Evolutionary conservation across 768 basidiomycete species (phyloP).

Genomic region (Kwoniella europaea): DNA sequence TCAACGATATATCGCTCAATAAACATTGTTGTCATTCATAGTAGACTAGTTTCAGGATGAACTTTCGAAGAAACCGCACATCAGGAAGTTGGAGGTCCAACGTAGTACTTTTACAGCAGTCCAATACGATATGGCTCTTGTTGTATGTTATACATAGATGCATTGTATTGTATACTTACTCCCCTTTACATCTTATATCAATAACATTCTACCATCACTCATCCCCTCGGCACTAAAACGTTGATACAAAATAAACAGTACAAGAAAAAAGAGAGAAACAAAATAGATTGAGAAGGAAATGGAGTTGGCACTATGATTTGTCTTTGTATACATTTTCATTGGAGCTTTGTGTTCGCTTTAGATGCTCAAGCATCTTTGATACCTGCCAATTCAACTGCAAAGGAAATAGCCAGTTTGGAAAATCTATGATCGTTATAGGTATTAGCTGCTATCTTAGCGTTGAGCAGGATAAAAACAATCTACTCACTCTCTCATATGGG

Average conservation of each 20-base stretch:
- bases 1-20: too few species aligned
- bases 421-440: conserved; percentile 59
- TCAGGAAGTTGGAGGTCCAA: too few species aligned
- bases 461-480: background rate
- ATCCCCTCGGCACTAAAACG: too few species aligned
- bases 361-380: conserved; percentile 49
- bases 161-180: background rate
- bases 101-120: too few species aligned
- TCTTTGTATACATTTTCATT: too few species aligned
- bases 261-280: background rate
- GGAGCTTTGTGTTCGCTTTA: too few species aligned
- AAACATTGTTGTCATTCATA: too few species aligned
- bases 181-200: background rate
- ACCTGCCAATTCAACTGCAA: conserved; percentile 74
- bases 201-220: background rate
- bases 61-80: too few species aligned
- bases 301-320: background rate
- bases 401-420: conserved; percentile 79
- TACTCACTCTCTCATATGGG: conserved; percentile 72
- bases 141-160: background rate
- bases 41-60: too few species aligned
- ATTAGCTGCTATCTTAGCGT: background rate
- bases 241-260: background rate
- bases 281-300: background rate
- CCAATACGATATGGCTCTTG: too few species aligned